Percentiles rank a stretch among this genome's conserved stretches.
Evolutionary conservation across 805 yeast species (phyloP).

Genomic region (Torulaspora indica): DNA sequence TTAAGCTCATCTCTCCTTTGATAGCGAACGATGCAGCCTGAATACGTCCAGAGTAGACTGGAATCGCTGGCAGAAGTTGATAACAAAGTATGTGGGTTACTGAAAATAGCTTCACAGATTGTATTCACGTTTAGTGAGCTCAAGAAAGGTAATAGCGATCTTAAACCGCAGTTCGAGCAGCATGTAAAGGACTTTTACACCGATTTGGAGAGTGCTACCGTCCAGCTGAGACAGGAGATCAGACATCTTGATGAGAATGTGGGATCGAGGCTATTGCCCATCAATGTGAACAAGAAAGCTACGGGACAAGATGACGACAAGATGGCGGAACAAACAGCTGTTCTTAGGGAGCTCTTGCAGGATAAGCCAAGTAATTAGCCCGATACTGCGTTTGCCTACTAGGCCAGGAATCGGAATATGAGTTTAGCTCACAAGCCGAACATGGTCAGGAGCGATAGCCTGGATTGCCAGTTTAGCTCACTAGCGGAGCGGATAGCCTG

Average conservation of each 20-base stretch:
- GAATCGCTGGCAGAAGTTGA: slow-evolving; percentile 29
- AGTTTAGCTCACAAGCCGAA: too few species aligned
- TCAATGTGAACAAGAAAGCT: slow-evolving; percentile 32
- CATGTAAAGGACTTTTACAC: slow-evolving; percentile 28
- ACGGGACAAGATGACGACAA: slow-evolving; percentile 35
- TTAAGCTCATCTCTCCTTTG: not conserved
- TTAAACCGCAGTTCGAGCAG: slow-evolving; percentile 30
- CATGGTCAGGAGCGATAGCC: too few species aligned
- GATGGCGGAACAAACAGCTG: slow-evolving; percentile 26
- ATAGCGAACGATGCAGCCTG: slow-evolving; percentile 26
- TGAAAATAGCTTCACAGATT: slow-evolving; percentile 32
- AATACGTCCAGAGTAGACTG: slow-evolving; percentile 30
- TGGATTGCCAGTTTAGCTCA: too few species aligned
- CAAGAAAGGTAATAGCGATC: slow-evolving; percentile 29
- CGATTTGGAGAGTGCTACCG: slow-evolving; percentile 24
- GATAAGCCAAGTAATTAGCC: too few species aligned
- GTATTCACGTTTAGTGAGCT: slow-evolving; percentile 31
- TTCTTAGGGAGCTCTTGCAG: slow-evolving; percentile 15
- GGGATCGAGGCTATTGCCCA: slow-evolving; percentile 32
- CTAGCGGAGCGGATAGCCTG: too few species aligned
- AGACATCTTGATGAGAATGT: slow-evolving; percentile 30
- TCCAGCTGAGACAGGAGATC: slow-evolving; percentile 27
- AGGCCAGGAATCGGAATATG: too few species aligned
- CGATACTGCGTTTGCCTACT: too few species aligned
- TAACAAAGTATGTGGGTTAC: slow-evolving; percentile 23